Evolutionary conservation across 2,329 filamentous ascomycete genomes (phyloP).

Genomic region (Fusarium sacchari): DNA sequence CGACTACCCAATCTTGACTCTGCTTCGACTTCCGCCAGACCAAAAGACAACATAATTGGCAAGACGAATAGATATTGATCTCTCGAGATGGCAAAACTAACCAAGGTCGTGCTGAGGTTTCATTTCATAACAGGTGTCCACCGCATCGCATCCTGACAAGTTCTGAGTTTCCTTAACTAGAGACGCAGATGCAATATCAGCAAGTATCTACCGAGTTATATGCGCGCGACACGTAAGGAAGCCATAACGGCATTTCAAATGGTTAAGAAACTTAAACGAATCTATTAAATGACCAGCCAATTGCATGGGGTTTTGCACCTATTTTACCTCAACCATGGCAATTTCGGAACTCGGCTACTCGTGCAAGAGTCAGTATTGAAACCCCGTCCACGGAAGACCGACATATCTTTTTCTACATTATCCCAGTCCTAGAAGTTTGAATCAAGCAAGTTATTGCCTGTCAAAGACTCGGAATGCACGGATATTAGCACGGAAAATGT

Average conservation of each 20-base stretch:
- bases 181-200: rapidly evolving
- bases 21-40: no score
- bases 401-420: rapidly evolving
- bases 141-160: rapidly evolving
- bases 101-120: rapidly evolving
- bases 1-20: no score
- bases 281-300: rapidly evolving
- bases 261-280: rapidly evolving
- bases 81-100: no score
- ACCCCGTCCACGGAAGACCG: neutral
- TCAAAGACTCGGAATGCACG: neutral
- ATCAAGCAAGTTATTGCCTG: rapidly evolving
- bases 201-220: neutral
- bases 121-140: rapidly evolving
- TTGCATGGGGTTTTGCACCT: neutral
- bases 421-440: neutral
- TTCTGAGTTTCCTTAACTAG: rapidly evolving
- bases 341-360: neutral
- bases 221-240: neutral
- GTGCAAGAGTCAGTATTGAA: neutral
- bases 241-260: neutral
- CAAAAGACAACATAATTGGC: no score
- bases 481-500: rapidly evolving
- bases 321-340: neutral
- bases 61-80: no score